These are phyloP conservation scores for Hyphodiscus sp. DNA, from an alignment of 2,329 filamentous ascomycete species.

Conservation along the genomic window DNA sequence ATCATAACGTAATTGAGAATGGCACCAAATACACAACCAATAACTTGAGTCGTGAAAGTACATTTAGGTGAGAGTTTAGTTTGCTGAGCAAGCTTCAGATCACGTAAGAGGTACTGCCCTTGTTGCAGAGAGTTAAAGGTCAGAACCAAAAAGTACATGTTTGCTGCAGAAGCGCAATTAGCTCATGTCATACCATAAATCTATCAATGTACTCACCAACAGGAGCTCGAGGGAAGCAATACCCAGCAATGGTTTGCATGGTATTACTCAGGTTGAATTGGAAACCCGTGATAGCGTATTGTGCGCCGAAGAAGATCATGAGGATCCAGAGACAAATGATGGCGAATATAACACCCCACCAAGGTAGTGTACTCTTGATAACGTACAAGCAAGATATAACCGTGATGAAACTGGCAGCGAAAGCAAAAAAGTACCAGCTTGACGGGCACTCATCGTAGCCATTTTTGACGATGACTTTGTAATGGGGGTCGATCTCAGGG, in stretches of 20 bases:
- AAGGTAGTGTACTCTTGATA: conserved; percentile 13
- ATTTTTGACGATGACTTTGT: conserved; percentile 31
- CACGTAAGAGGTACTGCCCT: conserved; percentile 38
- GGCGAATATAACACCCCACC: conserved; percentile 26
- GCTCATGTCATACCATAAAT: too few relatives aligned
- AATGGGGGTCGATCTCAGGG: conserved; percentile 33
- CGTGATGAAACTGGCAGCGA: conserved; percentile 37
- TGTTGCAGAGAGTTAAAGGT: conserved; percentile 44
- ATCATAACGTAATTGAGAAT: conserved; percentile 51
- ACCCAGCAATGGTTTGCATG: conserved; percentile 41
- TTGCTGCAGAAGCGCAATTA: conserved; percentile 50
- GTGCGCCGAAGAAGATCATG: conserved; percentile 24
- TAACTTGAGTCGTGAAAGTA: conserved; percentile 33
- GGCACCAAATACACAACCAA: conserved; percentile 36
- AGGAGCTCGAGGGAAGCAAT: conserved; percentile 38
- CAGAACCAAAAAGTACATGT: conserved; percentile 70
- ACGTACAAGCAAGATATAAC: conserved; percentile 8
- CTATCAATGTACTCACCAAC: too few relatives aligned
- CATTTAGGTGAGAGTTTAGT: conserved; percentile 37
- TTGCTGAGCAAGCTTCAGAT: conserved; percentile 45
- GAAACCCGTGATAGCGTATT: conserved; percentile 41
- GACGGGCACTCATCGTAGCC: conserved; percentile 34
- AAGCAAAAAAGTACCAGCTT: conserved; percentile 33
- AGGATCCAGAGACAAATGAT: conserved; percentile 28
- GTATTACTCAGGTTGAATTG: conserved; percentile 41